Evolutionary conservation across 2,329 filamentous ascomycete species (phyloP).

Genomic region (Fusarium pseudoanthophilum): DNA sequence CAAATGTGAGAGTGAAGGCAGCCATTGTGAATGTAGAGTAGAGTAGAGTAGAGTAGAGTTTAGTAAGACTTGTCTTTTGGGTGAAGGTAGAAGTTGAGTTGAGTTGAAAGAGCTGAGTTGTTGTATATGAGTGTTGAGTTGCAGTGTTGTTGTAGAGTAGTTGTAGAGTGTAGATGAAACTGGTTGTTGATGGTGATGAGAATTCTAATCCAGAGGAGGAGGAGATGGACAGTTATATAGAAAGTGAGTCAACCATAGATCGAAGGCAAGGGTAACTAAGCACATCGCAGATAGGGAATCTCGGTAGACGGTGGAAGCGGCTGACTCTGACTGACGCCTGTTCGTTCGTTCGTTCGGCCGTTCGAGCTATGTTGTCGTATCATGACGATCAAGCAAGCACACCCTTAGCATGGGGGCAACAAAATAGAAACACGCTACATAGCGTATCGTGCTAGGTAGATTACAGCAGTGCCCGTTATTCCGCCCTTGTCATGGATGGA

Average conservation of each 20-base stretch:
- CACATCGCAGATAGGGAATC: slow-evolving; percentile 9
- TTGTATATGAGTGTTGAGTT: not conserved
- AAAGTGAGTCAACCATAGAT: slow-evolving; percentile 1
- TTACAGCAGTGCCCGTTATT: slow-evolving; percentile 17
- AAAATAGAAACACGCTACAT: slow-evolving; percentile 38
- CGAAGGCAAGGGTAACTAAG: slow-evolving; percentile 3
- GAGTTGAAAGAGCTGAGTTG: slow-evolving; percentile 5
- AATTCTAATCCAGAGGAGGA: slow-evolving; percentile 7
- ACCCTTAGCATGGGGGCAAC: slow-evolving; percentile 27
- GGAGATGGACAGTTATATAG: slow-evolving; percentile 31
- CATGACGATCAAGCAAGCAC: slow-evolving; percentile 30
- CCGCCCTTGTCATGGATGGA: not conserved
- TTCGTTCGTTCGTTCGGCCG: slow-evolving; percentile 5
- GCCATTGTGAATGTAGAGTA: slow-evolving; percentile 43
- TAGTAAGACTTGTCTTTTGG: not conserved
- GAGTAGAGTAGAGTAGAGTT: not conserved
- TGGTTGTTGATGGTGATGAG: slow-evolving; percentile 27
- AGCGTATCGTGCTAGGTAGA: slow-evolving; percentile 15
- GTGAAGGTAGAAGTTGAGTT: not conserved
- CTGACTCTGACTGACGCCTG: slow-evolving; percentile 39
- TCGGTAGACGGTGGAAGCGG: slow-evolving; percentile 27
- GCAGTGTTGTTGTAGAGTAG: not conserved
- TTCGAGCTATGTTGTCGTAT: slow-evolving; percentile 16
- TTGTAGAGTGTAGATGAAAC: slow-evolving; percentile 17
- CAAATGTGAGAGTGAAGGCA: slow-evolving; percentile 42